phyloP scores from a whole-genome alignment of 73 alveolate genomes.

The Paramecium caudatum region DNA sequence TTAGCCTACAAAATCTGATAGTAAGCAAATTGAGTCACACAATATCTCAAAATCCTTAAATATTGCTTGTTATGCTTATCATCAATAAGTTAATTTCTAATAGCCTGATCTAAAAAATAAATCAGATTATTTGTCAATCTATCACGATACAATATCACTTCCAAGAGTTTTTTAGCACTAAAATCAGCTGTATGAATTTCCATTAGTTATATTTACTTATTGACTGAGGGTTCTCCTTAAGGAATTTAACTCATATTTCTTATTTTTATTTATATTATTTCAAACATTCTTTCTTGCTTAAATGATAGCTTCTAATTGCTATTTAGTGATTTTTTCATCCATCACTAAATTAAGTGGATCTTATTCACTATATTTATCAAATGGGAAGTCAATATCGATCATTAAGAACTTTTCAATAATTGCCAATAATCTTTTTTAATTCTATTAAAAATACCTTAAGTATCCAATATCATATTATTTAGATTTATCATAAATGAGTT shows the following conservation, averaged over 20 bases:
- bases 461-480: constrained; percentile 21
- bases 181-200: background rate
- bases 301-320: background rate
- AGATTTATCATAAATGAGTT: background rate
- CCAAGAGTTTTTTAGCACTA: too few relatives aligned
- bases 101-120: too few relatives aligned
- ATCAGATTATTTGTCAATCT: too few relatives aligned
- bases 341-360: background rate
- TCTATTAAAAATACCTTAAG: background rate
- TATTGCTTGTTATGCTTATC: too few relatives aligned
- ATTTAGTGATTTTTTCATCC: background rate
- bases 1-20: too few relatives aligned
- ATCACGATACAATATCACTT: too few relatives aligned
- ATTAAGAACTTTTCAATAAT: constrained; percentile 36
- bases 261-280: background rate
- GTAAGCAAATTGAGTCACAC: too few relatives aligned
- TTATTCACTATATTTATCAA: constrained; percentile 22
- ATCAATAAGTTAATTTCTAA: too few relatives aligned
- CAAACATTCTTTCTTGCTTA: background rate
- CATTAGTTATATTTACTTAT: background rate
- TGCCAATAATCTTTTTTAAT: background rate
- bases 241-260: background rate
- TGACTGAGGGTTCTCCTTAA: too few relatives aligned
- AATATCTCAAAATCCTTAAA: too few relatives aligned
- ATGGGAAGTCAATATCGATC: constrained; percentile 41